Conservation (phyloP, 768 basidiomycete species). For the Pluteus cervinus region DNA sequence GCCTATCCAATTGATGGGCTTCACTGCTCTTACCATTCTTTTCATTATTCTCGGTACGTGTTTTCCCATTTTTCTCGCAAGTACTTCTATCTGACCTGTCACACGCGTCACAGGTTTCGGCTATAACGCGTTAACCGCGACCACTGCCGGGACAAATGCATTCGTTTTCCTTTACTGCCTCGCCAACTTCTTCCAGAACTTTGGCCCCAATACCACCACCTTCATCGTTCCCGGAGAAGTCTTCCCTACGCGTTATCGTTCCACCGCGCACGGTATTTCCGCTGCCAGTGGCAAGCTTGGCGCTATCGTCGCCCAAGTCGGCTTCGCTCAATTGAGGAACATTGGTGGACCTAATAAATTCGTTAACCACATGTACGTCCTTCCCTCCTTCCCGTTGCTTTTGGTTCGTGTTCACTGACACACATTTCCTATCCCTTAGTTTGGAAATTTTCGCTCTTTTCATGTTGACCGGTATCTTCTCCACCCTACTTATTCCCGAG, state of each 20-base stretch:
- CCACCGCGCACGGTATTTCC: constrained; percentile 79
- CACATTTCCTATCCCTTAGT: constrained; percentile 23
- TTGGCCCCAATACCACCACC: constrained; percentile 76
- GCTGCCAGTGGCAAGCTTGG: constrained; percentile 82
- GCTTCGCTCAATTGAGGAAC: constrained; percentile 62
- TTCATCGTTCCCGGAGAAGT: constrained; percentile 78
- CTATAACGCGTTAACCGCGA: constrained; percentile 50
- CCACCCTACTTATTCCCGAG: constrained; percentile 76
- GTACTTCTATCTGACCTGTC: not conserved
- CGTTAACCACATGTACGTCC: constrained; percentile 62
- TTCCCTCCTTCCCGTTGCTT: constrained; percentile 1
- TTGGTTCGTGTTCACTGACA: not conserved
- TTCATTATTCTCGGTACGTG: constrained; percentile 65
- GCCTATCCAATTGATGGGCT: constrained; percentile 78
- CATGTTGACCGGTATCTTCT: constrained; percentile 82
- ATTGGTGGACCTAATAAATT: constrained; percentile 60
- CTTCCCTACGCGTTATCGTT: constrained; percentile 87
- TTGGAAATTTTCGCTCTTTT: constrained; percentile 80
- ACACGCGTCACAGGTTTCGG: constrained; percentile 48
- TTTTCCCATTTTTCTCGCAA: not conserved
- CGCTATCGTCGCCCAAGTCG: constrained; percentile 76
- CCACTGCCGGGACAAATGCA: constrained; percentile 35
- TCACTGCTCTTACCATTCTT: constrained; percentile 55
- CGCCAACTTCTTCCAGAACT: constrained; percentile 90
- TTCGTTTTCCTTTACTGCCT: constrained; percentile 84